These are phyloP conservation scores for Chlorociboria aeruginascens DNA, from an alignment of 495 filamentous ascomycete genomes.

Conservation along the genomic window DNA sequence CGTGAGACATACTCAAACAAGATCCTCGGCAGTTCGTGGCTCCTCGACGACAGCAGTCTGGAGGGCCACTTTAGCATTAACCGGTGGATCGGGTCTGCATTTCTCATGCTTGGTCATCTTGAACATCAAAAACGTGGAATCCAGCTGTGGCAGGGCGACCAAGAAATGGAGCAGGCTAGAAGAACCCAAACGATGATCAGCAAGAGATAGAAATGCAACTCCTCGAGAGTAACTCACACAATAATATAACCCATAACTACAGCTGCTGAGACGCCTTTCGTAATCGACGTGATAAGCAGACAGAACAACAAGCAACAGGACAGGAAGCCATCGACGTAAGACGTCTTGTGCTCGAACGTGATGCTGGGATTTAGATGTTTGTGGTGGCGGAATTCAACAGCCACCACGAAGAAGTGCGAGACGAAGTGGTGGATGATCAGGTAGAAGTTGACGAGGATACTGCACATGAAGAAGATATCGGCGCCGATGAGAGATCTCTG, in stretches of 20 bases:
- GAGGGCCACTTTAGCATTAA: too few relatives aligned
- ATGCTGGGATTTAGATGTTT: background rate
- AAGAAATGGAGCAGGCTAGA: background rate
- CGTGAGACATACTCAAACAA: background rate
- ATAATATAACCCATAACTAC: constrained; percentile 3
- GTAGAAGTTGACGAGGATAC: constrained; percentile 1
- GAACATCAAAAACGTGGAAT: background rate
- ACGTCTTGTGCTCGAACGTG: background rate
- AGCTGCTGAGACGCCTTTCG: background rate
- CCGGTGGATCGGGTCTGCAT: too few relatives aligned
- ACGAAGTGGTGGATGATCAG: constrained; percentile 3
- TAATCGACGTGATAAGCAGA: too few relatives aligned
- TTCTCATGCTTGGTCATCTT: background rate
- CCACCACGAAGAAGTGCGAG: constrained; percentile 1
- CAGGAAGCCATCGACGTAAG: background rate
- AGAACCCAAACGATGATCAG: too few relatives aligned
- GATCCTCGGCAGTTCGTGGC: background rate
- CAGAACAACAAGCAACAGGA: too few relatives aligned
- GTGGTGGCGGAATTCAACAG: background rate
- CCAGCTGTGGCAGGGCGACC: background rate
- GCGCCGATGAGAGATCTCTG: constrained; percentile 4
- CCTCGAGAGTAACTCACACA: constrained; percentile 10
- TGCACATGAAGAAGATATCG: constrained; percentile 2
- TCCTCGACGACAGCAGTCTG: background rate
- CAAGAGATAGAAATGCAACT: too few relatives aligned